Evolutionary conservation across 2,329 filamentous ascomycete species (phyloP).

Genomic region (Cryoendolithus antarcticus): DNA sequence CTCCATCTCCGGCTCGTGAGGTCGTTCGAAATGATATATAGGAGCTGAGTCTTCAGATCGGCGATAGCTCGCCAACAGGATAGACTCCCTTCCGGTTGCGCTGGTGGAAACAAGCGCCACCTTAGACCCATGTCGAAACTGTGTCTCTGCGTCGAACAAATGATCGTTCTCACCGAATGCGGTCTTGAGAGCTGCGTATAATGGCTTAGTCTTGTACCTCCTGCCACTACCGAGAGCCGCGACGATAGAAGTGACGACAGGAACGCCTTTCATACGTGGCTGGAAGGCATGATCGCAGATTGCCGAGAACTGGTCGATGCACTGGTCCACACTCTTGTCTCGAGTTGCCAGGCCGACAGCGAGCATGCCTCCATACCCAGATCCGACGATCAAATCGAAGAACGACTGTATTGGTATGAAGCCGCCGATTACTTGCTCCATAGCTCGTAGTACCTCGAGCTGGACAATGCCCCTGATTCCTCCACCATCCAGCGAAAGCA

Average conservation of each 20-base stretch:
- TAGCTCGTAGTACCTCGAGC: slow-evolving; percentile 28
- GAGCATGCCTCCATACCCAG: slow-evolving; percentile 33
- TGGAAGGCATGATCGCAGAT: slow-evolving; percentile 32
- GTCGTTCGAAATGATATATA: slow-evolving; percentile 29
- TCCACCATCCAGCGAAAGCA: slow-evolving; percentile 25
- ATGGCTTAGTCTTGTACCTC: slow-evolving; percentile 4
- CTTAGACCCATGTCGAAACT: slow-evolving; percentile 18
- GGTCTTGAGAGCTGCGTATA: not conserved
- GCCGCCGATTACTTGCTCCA: slow-evolving; percentile 29
- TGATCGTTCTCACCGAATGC: slow-evolving; percentile 25
- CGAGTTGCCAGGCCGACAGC: slow-evolving; percentile 29
- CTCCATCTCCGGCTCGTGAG: slow-evolving; percentile 27
- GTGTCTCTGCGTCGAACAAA: slow-evolving; percentile 14
- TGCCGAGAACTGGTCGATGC: slow-evolving; percentile 26
- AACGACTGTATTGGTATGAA: slow-evolving; percentile 32
- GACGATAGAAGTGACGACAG: not conserved
- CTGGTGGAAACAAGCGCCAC: slow-evolving; percentile 33
- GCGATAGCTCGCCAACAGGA: slow-evolving; percentile 36
- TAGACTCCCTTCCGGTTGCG: slow-evolving; percentile 26
- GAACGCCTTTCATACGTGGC: slow-evolving; percentile 22
- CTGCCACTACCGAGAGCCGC: slow-evolving; percentile 3
- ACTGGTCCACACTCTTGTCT: slow-evolving; percentile 27
- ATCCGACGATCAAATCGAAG: slow-evolving; percentile 39
- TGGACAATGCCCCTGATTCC: slow-evolving; percentile 35
- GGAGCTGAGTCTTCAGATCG: slow-evolving; percentile 16